Evolutionary conservation across 805 yeast genomes (phyloP).

Genomic region (Metschnikowia aberdeeniae): DNA sequence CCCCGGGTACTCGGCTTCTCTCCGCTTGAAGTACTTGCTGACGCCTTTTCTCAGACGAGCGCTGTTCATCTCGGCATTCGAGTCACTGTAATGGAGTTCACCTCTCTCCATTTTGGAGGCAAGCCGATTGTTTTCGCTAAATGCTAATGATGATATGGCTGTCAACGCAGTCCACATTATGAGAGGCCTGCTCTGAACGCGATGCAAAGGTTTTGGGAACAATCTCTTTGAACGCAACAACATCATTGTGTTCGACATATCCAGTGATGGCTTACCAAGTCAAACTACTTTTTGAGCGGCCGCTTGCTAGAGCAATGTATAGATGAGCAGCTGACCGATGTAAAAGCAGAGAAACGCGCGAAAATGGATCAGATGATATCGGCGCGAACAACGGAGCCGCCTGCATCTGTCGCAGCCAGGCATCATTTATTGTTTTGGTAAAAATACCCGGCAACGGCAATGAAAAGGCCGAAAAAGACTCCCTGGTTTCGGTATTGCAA

Average conservation of each 20-base stretch:
- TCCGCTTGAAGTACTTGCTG: slow-evolving; percentile 34
- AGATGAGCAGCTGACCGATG: not conserved
- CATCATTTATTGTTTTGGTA: slow-evolving; percentile 9
- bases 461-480: slow-evolving; percentile 9
- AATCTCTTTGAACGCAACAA: not conserved
- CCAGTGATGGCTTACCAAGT: no score
- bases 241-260: not conserved
- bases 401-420: not conserved
- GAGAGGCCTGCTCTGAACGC: slow-evolving; percentile 11
- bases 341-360: slow-evolving; percentile 1
- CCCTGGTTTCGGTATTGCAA: slow-evolving; percentile 13
- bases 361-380: slow-evolving; percentile 2
- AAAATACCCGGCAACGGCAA: slow-evolving; percentile 15
- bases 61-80: slow-evolving; percentile 28
- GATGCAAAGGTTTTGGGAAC: not conserved
- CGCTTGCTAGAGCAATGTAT: not conserved
- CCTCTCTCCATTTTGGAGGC: slow-evolving; percentile 61
- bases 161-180: slow-evolving; percentile 14
- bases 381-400: not conserved
- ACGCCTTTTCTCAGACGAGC: slow-evolving; percentile 18
- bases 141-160: slow-evolving; percentile 28
- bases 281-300: no score
- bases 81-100: slow-evolving; percentile 38
- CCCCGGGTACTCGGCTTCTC: slow-evolving; percentile 56
- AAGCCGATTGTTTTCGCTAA: slow-evolving; percentile 44